Evolutionary conservation across 768 basidiomycete species (phyloP), one percentile per base, ranked within the genome.

Genomic region (Pluteus cervinus): DNA sequence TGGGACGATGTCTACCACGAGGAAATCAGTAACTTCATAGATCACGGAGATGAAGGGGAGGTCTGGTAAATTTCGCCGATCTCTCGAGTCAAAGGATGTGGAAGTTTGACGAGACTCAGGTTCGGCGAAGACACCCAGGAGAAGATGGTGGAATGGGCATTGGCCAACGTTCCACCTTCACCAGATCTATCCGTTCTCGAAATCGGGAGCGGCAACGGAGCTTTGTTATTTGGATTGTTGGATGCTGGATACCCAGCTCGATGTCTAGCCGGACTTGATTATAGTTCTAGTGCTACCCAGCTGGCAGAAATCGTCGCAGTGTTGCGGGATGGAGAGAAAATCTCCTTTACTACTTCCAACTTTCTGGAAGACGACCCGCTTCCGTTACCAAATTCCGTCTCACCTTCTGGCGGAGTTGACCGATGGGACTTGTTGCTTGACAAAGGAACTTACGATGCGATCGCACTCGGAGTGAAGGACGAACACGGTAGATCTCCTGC

Each of bases 401-500:
- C 34, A n/a, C 36, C 39, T 24, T 46, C 32, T 11, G 47, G 11
- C 25, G 28, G 39, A 42, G 42, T 52, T 7, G 60, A 53, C 31
- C 47, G 47, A 23, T 91, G 87, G 87, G 83, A 88, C 51, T 58
- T 89, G 5, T 52, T 90, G 11, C 52, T 90, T 39, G 88, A 91
- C 58, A 91, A 91, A 55, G 88, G 88, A n/a, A 91, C 88, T 0
- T 87, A 78, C 50, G 88, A 91, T 50, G 86, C 88, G 4, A 88
- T 90, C 34, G 82, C 86, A 0, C 59, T 91, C 25, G 80, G 73
- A 34, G 66, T 69, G 38, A 79, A 75, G 50, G 76, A 80, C 28
- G 66, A 59, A 4, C 48, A 55, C 24, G 84, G 80, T 15, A 54
- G 47, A 28, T 63, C 70, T 1, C 79, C 81, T 2, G 72, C 71